These are phyloP conservation scores for Trypanosomatidae sp. DNA, from an alignment of 208 protist genomes.

Conservation along the genomic window DNA sequence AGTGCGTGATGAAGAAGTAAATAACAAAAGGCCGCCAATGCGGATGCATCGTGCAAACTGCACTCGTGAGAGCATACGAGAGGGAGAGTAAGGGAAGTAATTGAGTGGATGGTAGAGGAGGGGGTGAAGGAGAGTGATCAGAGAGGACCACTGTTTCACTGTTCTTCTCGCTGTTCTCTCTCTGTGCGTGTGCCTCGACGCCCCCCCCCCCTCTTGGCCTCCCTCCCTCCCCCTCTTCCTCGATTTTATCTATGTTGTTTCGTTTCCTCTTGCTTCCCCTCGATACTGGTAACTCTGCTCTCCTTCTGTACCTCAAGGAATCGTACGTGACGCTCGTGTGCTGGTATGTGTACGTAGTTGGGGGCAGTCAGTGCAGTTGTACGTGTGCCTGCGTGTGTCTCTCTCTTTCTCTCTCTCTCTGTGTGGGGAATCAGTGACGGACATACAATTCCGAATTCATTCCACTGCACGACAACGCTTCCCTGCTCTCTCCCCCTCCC, in stretches of 20 bases:
- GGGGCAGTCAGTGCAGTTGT: conserved; percentile 1
- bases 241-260: not conserved
- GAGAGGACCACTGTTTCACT: not conserved
- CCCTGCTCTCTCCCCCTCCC: not conserved
- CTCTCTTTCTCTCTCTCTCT: not conserved
- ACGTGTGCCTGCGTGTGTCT: not conserved
- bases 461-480: not conserved
- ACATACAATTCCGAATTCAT: not conserved
- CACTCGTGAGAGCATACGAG: not conserved
- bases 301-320: not conserved
- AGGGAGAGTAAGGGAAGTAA: conserved; percentile 10
- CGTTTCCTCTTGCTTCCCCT: not conserved
- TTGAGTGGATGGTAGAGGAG: not conserved
- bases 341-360: not conserved
- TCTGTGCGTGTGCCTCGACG: not conserved
- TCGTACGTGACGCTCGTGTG: not conserved
- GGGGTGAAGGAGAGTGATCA: not conserved
- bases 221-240: not conserved
- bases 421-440: not conserved
- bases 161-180: conserved; percentile 4
- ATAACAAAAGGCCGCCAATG: not conserved
- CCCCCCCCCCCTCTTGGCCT: no score
- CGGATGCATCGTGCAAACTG: not conserved
- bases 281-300: not conserved
- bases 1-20: not conserved